phyloP scores from a whole-genome alignment of 768 basidiomycete species.

The Leccinum variicolor region DNA sequence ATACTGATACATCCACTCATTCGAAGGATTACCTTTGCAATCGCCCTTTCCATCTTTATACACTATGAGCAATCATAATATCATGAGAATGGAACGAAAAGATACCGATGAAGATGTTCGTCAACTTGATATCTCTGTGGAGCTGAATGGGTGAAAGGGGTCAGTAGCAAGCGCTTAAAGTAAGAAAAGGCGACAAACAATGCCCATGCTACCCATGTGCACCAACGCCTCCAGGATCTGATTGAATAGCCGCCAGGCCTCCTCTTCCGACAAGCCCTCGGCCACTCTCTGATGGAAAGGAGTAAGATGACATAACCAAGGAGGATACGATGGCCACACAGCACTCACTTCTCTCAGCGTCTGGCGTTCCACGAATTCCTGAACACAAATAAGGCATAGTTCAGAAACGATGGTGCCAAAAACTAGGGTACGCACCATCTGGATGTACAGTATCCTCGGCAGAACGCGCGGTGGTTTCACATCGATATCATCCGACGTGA shows the following conservation, averaged over 20 bases:
- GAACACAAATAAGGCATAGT: background rate
- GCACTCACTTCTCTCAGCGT: slow-evolving; percentile 73
- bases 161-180: slow-evolving; percentile 4
- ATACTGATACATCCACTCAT: background rate
- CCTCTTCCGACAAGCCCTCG: slow-evolving; percentile 77
- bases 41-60: slow-evolving; percentile 72
- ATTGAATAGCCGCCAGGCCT: slow-evolving; percentile 86
- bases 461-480: slow-evolving; percentile 28
- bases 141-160: slow-evolving; percentile 42
- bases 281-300: slow-evolving; percentile 55
- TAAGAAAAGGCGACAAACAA: slow-evolving; percentile 46
- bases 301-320: background rate
- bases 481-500: slow-evolving; percentile 32
- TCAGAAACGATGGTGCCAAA: background rate
- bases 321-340: background rate
- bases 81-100: background rate
- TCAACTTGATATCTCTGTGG: slow-evolving; percentile 87
- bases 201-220: slow-evolving; percentile 86
- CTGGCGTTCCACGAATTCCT: slow-evolving; percentile 91
- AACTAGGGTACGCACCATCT: slow-evolving; percentile 63
- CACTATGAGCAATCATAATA: background rate
- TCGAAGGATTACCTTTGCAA: slow-evolving; percentile 57
- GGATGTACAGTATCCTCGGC: slow-evolving; percentile 79
- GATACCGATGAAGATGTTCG: slow-evolving; percentile 91
- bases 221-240: slow-evolving; percentile 88